Conservation (phyloP, 208 protist species). For the Acanthamoeba lenticulata region DNA sequence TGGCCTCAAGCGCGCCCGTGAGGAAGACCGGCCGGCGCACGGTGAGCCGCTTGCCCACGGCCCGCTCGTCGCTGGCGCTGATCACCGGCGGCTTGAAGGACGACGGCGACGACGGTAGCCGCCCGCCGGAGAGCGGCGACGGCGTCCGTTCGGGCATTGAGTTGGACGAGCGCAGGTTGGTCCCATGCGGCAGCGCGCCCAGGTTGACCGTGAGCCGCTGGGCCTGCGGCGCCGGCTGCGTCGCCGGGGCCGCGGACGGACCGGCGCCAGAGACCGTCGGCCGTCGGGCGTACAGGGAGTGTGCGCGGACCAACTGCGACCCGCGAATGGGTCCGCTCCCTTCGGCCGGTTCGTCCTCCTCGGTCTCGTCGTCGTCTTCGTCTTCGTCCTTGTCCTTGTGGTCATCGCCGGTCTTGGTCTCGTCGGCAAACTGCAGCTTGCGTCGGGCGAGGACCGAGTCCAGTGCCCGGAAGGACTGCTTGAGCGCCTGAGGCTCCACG, state of each 20-base stretch:
- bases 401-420: background rate
- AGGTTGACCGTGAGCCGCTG: background rate
- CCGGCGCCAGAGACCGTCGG: too few species aligned
- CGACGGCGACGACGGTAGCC: background rate
- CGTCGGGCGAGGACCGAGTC: background rate
- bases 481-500: background rate
- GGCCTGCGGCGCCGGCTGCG: background rate
- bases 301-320: background rate
- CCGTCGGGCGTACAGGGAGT: too few species aligned
- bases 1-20: background rate
- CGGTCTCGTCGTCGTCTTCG: background rate
- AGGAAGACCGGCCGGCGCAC: background rate
- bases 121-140: background rate
- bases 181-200: background rate
- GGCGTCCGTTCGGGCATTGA: background rate
- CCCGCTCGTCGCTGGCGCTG: slow-evolving; percentile 24
- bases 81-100: background rate
- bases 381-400: background rate
- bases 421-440: background rate
- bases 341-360: background rate
- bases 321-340: too few species aligned
- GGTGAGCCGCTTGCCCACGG: background rate
- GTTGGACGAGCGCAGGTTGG: background rate
- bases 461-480: background rate
- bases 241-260: too few species aligned